A percentile compares a stretch with the other conserved stretches of the same genome.
These are phyloP conservation scores for Brassica rapa DNA, from an alignment of 345 rosid genomes.

Conservation along the genomic window DNA sequence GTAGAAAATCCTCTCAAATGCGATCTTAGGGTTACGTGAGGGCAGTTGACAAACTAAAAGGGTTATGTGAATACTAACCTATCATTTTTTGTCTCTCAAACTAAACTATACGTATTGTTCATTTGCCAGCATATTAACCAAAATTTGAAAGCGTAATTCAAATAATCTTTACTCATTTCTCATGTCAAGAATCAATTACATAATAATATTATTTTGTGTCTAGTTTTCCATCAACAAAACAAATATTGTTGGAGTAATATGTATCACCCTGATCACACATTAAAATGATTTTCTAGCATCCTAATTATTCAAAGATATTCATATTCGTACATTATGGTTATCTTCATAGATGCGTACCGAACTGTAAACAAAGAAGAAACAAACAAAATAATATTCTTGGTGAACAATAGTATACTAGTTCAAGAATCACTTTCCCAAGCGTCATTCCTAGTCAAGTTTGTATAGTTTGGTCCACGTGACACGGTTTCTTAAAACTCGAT, in stretches of 20 bases:
- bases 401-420: slow-evolving; percentile 14
- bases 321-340: slow-evolving; percentile 16
- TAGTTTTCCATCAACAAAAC: background rate
- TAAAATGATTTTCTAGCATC: background rate
- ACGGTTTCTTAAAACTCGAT: slow-evolving; percentile 37
- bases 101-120: background rate
- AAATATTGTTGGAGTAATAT: background rate
- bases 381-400: slow-evolving; percentile 27
- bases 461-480: slow-evolving; percentile 32
- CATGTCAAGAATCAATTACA: background rate
- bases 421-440: slow-evolving; percentile 17
- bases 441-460: slow-evolving; percentile 31
- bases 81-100: no score
- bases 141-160: background rate
- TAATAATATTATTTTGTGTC: background rate
- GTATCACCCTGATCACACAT: no score
- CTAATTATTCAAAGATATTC: background rate
- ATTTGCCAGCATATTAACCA: background rate
- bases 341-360: slow-evolving; percentile 17
- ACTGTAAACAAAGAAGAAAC: slow-evolving; percentile 20
- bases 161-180: background rate
- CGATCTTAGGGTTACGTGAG: background rate
- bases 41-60: no score
- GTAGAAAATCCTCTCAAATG: background rate
- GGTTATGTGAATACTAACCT: background rate